A percentile compares a stretch with the other conserved stretches of the same genome.
Conservation (phyloP, 208 protist species). For the Trypanosoma conorhini region DNA sequence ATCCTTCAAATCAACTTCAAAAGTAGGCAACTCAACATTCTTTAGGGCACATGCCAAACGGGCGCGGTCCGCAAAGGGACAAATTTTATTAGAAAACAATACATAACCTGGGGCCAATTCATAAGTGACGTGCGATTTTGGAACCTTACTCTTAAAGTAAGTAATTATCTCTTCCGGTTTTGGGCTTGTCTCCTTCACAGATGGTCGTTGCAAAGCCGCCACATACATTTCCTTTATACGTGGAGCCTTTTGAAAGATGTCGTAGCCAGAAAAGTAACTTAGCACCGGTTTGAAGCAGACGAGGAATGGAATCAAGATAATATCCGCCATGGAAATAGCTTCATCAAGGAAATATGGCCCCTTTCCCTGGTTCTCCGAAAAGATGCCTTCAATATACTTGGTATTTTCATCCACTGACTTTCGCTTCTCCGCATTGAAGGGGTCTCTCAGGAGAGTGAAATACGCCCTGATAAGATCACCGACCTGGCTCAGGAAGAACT, state of each 20-base stretch:
- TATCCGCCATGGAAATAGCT: constrained; percentile 76
- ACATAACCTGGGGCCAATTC: constrained; percentile 38
- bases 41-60: constrained; percentile 55
- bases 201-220: constrained; percentile 47
- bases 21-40: constrained; percentile 32
- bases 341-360: constrained; percentile 69
- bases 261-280: constrained; percentile 63
- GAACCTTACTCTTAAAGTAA: constrained; percentile 35
- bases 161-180: constrained; percentile 36
- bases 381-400: constrained; percentile 62
- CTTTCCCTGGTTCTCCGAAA: constrained; percentile 47
- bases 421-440: constrained; percentile 58
- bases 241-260: constrained; percentile 70
- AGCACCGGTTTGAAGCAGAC: constrained; percentile 49
- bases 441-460: constrained; percentile 51
- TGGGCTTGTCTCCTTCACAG: constrained; percentile 46
- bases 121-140: constrained; percentile 36
- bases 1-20: constrained; percentile 53
- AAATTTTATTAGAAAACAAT: constrained; percentile 52
- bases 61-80: constrained; percentile 63
- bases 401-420: constrained; percentile 49
- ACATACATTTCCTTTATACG: constrained; percentile 55
- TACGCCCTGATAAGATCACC: constrained; percentile 50
- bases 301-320: constrained; percentile 74
- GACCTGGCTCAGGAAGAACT: constrained; percentile 74